A percentile compares a stretch with the other conserved stretches of the same genome.
Evolutionary conservation across 768 basidiomycete genomes (phyloP).

Genomic region (Gyrodon lividus): DNA sequence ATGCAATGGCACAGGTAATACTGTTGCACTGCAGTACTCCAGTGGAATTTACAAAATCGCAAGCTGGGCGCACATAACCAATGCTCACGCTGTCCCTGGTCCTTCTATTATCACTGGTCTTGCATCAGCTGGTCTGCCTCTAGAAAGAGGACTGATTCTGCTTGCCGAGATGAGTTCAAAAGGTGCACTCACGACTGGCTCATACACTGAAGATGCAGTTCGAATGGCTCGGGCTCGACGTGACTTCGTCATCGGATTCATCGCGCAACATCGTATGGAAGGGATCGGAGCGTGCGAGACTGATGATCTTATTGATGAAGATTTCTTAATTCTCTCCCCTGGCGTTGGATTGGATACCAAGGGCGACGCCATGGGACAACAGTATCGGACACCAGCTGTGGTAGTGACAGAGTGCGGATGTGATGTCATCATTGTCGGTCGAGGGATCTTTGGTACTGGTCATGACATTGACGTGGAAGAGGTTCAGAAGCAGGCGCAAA

Average conservation of each 20-base stretch:
- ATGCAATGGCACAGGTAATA: conserved; percentile 70
- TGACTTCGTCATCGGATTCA: conserved; percentile 95
- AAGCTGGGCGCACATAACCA: conserved; percentile 94
- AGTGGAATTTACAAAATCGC: conserved; percentile 92
- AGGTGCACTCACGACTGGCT: conserved; percentile 78
- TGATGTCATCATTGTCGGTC: conserved; percentile 96
- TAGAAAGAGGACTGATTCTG: conserved; percentile 80
- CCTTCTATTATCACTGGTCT: conserved; percentile 93
- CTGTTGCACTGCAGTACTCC: conserved; percentile 92
- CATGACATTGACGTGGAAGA: conserved; percentile 39
- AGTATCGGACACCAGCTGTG: conserved; percentile 87
- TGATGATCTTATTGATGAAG: conserved; percentile 48
- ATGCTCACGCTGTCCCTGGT: conserved; percentile 96
- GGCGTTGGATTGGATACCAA: conserved; percentile 82
- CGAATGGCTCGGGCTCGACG: conserved; percentile 80
- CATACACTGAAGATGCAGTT: conserved; percentile 82
- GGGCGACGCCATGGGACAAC: conserved; percentile 90
- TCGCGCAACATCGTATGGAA: conserved; percentile 87
- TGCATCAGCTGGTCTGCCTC: conserved; percentile 77
- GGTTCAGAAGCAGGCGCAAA: conserved; percentile 65
- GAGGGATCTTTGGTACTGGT: conserved; percentile 83
- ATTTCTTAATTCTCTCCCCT: conserved; percentile 89
- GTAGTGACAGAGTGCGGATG: conserved; percentile 81
- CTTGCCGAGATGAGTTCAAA: conserved; percentile 96
- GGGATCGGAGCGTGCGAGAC: conserved; percentile 43